Evolutionary conservation across 768 basidiomycete species (phyloP).

Genomic region (Trametes punicea): DNA sequence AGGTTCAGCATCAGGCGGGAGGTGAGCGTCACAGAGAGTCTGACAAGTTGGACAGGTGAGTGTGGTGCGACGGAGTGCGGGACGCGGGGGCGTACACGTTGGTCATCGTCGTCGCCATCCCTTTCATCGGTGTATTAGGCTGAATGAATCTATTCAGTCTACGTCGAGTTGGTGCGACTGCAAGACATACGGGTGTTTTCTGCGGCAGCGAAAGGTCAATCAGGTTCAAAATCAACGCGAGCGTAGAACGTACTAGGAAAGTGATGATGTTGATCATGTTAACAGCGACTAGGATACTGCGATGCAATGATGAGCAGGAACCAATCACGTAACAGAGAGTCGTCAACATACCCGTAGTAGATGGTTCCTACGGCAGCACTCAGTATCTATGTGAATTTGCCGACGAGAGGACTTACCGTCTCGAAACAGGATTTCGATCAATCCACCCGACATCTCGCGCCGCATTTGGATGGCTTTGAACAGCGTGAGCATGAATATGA

Average conservation of each 20-base stretch:
- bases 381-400: background rate
- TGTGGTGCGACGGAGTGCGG: background rate
- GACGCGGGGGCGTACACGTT: constrained; percentile 8
- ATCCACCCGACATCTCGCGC: background rate
- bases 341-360: constrained; percentile 1
- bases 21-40: constrained; percentile 9
- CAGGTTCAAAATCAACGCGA: background rate
- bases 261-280: constrained; percentile 15
- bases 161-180: background rate
- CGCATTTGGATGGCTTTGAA: constrained; percentile 12
- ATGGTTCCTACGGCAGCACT: background rate
- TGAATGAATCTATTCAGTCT: background rate
- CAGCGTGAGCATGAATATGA: constrained; percentile 1
- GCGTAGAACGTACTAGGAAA: background rate
- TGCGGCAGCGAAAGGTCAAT: background rate
- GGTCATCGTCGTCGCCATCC: constrained; percentile 8
- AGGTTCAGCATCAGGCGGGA: constrained; percentile 14
- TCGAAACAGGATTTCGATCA: constrained; percentile 1
- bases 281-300: constrained; percentile 10
- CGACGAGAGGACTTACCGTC: constrained; percentile 2
- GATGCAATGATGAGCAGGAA: background rate
- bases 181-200: constrained; percentile 5
- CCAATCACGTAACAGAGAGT: too few relatives aligned
- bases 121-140: constrained; percentile 9
- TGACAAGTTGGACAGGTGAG: background rate